Conservation (phyloP, 2,329 filamentous ascomycete genomes). For the Pseudogymnoascus sp. region DNA sequence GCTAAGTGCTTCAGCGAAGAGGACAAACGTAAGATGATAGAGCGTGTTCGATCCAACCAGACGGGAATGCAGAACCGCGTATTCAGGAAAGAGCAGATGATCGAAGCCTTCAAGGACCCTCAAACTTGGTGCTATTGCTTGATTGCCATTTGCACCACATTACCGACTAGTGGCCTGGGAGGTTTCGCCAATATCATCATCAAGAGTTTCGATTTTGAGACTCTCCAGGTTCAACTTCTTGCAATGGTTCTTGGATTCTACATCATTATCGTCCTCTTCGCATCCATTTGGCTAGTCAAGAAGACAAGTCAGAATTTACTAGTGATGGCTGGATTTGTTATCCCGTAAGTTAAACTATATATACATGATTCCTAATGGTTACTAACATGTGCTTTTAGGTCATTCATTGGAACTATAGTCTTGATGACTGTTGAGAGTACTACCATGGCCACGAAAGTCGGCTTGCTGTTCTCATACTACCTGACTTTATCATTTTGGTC, state of each 20-base stretch:
- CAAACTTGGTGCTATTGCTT: slow-evolving; percentile 59
- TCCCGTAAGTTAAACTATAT: slow-evolving; percentile 47
- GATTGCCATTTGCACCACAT: slow-evolving; percentile 63
- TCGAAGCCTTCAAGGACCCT: slow-evolving; percentile 52
- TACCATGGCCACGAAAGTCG: slow-evolving; percentile 51
- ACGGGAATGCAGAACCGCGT: slow-evolving; percentile 47
- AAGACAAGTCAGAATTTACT: slow-evolving; percentile 62
- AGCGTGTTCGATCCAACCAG: slow-evolving; percentile 50
- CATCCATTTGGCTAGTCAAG: slow-evolving; percentile 60
- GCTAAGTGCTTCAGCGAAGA: slow-evolving; percentile 35
- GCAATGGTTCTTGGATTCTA: slow-evolving; percentile 69
- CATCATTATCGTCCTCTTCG: slow-evolving; percentile 63
- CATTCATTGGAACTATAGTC: slow-evolving; percentile 64
- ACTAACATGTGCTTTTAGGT: slow-evolving; percentile 36
- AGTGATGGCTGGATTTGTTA: slow-evolving; percentile 57
- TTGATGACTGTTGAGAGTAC: slow-evolving; percentile 61
- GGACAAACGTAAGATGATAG: slow-evolving; percentile 42
- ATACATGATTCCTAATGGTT: not conserved
- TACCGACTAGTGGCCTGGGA: slow-evolving; percentile 66
- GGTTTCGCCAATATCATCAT: slow-evolving; percentile 72
- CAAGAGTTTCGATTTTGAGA: slow-evolving; percentile 57
- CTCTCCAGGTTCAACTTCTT: slow-evolving; percentile 63
- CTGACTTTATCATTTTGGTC: slow-evolving; percentile 74
- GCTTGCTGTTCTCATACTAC: slow-evolving; percentile 67
- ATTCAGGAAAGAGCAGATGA: slow-evolving; percentile 43